Base-by-base conservation (phyloP, 768 basidiomycete genomes). In the Amylocystis lapponica region DNA sequence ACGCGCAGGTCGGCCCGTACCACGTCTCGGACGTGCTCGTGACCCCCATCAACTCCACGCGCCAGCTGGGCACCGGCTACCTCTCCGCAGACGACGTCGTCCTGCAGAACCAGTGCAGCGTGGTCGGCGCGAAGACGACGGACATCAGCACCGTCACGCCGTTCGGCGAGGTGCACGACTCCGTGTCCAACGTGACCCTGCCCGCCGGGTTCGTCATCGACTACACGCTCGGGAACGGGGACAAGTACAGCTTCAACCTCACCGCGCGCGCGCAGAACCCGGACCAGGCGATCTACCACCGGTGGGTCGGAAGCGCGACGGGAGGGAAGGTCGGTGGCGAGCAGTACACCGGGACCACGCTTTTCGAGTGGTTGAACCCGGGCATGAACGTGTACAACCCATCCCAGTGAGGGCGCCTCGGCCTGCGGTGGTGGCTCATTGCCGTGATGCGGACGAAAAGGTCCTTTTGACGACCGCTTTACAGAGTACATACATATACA, bases 41-140 rank as follows among this genome's bases (percentile, higher is more conserved):
- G 23, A 27, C 39, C 2, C 43, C 54, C 31, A 22, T 47, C 11
- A 41, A 48, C 43, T 47, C 54, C 17, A 46, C 50, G 11, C 36
- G 33, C 13, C 36, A 39, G 19, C 47, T 58, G 41, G 56, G 37
- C 43, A 58, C 52, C n/a, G 58, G 56, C 11, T 54, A 54, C 42
- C 54, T 60, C 39, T 35, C 49, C 39, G 40, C 41, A 14, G 43
- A 51, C 36, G 54, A 52, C 27, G 38, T 48, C 19, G 45, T 55
- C 20, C 50, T 60, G 27, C 54, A 55, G 46, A 57, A 55, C 46
- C 56, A 57, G 40, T 60, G 58, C 46, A 38, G 44, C 21, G 41
- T 60, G 20, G 45, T 27, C 10, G 54, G 54, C 12, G 30, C 48
- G 40, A 45, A 48, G 27, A 46, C 25, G 14, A 41, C 31, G 31